Conservation (phyloP, 371 early-diverging fungal species). For the Syncephalastrum sp. region DNA sequence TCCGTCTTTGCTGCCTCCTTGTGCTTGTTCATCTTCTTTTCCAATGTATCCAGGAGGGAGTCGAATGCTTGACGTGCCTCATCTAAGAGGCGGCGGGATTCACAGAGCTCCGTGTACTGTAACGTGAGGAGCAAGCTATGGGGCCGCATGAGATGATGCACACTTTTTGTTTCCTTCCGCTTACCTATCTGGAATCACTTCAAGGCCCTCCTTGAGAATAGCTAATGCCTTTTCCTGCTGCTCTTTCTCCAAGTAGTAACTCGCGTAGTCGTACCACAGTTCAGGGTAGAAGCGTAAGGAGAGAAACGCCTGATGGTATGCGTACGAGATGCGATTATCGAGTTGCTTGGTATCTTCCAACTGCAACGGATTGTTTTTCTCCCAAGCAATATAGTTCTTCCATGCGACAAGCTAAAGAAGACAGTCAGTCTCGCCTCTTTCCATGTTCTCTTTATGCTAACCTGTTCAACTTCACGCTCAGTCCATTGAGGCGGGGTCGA, state of each 20-base stretch:
- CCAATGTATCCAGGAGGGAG: slow-evolving; percentile 57
- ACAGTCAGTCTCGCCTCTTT: neutral
- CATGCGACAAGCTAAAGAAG: slow-evolving; percentile 61
- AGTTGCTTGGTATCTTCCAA: slow-evolving; percentile 64
- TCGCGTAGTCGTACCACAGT: slow-evolving; percentile 74
- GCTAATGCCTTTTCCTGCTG: slow-evolving; percentile 73
- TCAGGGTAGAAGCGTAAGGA: slow-evolving; percentile 87
- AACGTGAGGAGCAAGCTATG: slow-evolving; percentile 76
- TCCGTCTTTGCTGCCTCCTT: slow-evolving; percentile 49
- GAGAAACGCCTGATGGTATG: slow-evolving; percentile 85
- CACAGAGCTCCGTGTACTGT: slow-evolving; percentile 84
- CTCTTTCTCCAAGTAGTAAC: slow-evolving; percentile 66
- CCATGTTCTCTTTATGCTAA: slow-evolving; percentile 15
- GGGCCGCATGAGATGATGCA: slow-evolving; percentile 7
- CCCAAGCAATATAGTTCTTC: slow-evolving; percentile 91
- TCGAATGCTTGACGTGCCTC: slow-evolving; percentile 77
- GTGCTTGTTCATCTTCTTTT: slow-evolving; percentile 49
- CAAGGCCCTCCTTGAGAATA: slow-evolving; percentile 70
- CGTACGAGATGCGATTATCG: slow-evolving; percentile 75
- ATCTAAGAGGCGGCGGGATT: slow-evolving; percentile 66
- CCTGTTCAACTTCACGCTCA: slow-evolving; percentile 67
- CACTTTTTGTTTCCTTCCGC: neutral
- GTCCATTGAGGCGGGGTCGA: slow-evolving; percentile 87
- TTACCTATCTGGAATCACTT: slow-evolving; percentile 77
- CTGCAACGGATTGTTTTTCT: slow-evolving; percentile 83